A percentile compares a stretch with the other conserved stretches of the same genome.
Evolutionary conservation across 1,139 yeast species (phyloP).

Genomic region (Saccharomyces hybrid): DNA sequence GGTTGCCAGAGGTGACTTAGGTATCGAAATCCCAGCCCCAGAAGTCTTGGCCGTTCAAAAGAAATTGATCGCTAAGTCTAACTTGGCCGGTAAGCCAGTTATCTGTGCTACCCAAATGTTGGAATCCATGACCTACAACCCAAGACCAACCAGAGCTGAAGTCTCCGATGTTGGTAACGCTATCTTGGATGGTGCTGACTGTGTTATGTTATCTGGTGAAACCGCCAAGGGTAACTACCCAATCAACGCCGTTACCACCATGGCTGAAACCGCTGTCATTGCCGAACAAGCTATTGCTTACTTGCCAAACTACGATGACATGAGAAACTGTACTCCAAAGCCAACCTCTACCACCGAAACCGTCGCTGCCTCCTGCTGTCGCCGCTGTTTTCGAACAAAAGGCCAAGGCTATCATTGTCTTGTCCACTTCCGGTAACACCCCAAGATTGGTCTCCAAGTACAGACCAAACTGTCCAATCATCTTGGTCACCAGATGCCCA

Average conservation of each 20-base stretch:
- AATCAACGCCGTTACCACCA: slow-evolving; percentile 92
- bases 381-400: slow-evolving; percentile 92
- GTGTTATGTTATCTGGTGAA: slow-evolving; percentile 99
- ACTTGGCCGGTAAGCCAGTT: slow-evolving; percentile 98
- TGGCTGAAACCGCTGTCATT: slow-evolving; percentile 94
- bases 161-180: slow-evolving; percentile 99
- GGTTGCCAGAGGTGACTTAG: slow-evolving; percentile 99
- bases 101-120: slow-evolving; percentile 99
- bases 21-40: slow-evolving; percentile 98
- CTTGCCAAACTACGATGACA: slow-evolving; percentile 77
- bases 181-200: slow-evolving; percentile 97
- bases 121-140: slow-evolving; percentile 98
- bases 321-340: slow-evolving; percentile 74
- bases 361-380: slow-evolving; percentile 93
- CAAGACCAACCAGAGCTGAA: slow-evolving; percentile 99
- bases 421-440: slow-evolving; percentile 90
- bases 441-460: slow-evolving; percentile 95
- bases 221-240: slow-evolving; percentile 99
- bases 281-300: slow-evolving; percentile 97
- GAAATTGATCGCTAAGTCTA: slow-evolving; percentile 97
- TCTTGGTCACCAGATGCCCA: slow-evolving; percentile 95
- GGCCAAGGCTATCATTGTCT: slow-evolving; percentile 93
- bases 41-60: slow-evolving; percentile 98
- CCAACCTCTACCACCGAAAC: slow-evolving; percentile 96
- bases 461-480: slow-evolving; percentile 94